Conservation (phyloP, 1,284 basidiomycete species). For the Cutaneotrichosporon cavernicola region DNA sequence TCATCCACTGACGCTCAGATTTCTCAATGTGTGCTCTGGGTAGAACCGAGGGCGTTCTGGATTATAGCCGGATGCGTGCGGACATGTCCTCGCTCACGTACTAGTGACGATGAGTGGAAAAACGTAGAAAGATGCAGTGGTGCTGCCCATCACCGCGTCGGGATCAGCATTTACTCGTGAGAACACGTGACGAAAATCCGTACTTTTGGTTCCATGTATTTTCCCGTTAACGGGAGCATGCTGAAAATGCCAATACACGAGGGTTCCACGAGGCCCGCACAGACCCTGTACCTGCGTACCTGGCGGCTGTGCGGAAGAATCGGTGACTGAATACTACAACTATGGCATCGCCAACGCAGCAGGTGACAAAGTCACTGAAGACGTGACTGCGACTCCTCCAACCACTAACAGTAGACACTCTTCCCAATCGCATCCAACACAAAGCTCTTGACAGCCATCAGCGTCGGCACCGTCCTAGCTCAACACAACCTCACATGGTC, state of each 20-base stretch:
- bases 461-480: constrained; percentile 54
- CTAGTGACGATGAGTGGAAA: background rate
- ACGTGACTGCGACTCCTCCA: background rate
- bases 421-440: constrained; percentile 57
- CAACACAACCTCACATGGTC: constrained; percentile 48
- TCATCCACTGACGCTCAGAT: too few species aligned
- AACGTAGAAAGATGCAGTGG: constrained; percentile 9
- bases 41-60: constrained; percentile 75
- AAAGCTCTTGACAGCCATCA: constrained; percentile 55
- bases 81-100: constrained; percentile 11
- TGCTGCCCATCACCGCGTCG: too few species aligned
- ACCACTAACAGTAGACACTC: constrained; percentile 42
- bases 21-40: constrained; percentile 78
- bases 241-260: too few species aligned
- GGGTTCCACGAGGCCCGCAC: too few species aligned
- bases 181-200: too few species aligned
- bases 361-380: background rate
- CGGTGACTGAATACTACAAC: background rate
- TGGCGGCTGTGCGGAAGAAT: background rate
- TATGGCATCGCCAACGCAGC: background rate
- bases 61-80: constrained; percentile 2
- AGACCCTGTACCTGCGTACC: too few species aligned
- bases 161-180: too few species aligned
- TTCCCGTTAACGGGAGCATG: too few species aligned
- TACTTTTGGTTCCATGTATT: too few species aligned